Percentiles rank a stretch among this genome's conserved stretches.
phyloP scores from a whole-genome alignment of 257 asterid species.

The Solanum neorickii region DNA sequence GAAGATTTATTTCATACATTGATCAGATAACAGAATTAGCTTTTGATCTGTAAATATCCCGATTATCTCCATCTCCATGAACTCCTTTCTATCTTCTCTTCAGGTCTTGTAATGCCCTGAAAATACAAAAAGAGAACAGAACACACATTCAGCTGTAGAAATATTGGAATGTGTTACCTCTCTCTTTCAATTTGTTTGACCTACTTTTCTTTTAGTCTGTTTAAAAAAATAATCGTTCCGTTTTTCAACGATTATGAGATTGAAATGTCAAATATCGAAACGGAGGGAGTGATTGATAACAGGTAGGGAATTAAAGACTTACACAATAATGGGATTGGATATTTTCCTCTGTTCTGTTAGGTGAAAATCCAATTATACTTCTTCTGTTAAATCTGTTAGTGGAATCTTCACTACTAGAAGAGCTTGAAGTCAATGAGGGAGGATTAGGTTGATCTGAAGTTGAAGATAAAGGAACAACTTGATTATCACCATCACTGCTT shows the following conservation, averaged over 20 bases:
- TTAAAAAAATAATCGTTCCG: too few species aligned
- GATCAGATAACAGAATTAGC: neutral
- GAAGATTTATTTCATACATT: neutral
- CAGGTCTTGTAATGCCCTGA: conserved; percentile 7
- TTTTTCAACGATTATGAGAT: too few species aligned
- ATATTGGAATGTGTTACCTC: neutral
- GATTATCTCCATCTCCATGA: conserved; percentile 24
- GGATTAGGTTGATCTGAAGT: conserved; percentile 8
- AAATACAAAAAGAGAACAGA: neutral
- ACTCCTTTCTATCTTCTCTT: conserved; percentile 6
- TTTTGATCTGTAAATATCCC: neutral
- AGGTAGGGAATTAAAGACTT: neutral
- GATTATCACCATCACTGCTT: conserved; percentile 38
- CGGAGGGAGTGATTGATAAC: neutral
- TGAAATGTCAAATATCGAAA: neutral
- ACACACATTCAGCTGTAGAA: neutral
- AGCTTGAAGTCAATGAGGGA: conserved; percentile 22
- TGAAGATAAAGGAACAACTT: conserved; percentile 55
- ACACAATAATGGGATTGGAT: conserved; percentile 11
- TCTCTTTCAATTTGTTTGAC: neutral
- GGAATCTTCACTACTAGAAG: conserved; percentile 30
- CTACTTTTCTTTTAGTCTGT: too few species aligned
- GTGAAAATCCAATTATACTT: conserved; percentile 9
- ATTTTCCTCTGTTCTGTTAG: neutral
- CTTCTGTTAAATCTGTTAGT: conserved; percentile 7